phyloP scores from a whole-genome alignment of 148 eudicot genomes.

The Vaccinium myrtillus region DNA sequence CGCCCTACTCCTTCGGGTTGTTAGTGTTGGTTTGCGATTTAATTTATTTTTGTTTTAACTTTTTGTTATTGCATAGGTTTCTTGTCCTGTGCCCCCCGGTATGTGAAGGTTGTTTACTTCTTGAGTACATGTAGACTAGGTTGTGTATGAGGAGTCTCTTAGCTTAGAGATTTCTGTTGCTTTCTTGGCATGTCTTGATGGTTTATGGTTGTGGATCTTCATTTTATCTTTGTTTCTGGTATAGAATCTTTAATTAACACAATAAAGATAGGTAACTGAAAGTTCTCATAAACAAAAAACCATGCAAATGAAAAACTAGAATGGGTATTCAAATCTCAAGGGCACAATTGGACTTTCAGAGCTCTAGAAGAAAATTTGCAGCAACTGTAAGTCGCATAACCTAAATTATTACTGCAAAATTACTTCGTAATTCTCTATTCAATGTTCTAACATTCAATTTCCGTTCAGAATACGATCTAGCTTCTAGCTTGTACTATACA shows the following conservation, averaged over 20 bases:
- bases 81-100: not conserved
- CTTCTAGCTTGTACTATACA: not conserved
- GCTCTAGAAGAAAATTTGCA: conserved; percentile 1
- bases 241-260: too few relatives aligned
- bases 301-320: not conserved
- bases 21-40: not conserved
- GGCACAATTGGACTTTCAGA: not conserved
- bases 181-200: not conserved
- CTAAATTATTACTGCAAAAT: not conserved
- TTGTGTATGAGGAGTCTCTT: not conserved
- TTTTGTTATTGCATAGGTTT: not conserved
- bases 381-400: not conserved
- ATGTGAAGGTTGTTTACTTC: not conserved
- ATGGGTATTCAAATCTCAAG: not conserved
- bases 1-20: not conserved
- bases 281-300: not conserved
- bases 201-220: not conserved
- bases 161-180: not conserved
- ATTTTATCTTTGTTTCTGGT: not conserved
- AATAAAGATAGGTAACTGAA: not conserved
- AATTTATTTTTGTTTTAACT: not conserved
- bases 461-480: not conserved
- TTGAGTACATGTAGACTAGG: not conserved
- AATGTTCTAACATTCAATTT: not conserved
- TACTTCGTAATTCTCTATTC: not conserved